Evolutionary conservation across 192 early-diverging fungal species (phyloP), one percentile per base, ranked within the genome.

Genomic region (Podila clonocystis): DNA sequence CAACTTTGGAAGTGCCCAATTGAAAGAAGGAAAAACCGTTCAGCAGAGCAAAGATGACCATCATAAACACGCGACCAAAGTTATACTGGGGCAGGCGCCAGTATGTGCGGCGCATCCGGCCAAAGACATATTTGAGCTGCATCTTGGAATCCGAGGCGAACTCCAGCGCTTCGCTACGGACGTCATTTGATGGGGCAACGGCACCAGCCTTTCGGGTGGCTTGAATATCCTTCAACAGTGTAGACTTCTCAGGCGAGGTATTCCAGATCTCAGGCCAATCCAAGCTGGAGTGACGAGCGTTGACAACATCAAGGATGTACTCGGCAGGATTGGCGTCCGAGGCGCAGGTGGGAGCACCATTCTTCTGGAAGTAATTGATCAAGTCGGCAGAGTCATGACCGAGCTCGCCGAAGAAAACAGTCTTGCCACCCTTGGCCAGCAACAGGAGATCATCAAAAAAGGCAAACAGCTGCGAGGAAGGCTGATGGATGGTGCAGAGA

Each of bases 401-500:
- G 5, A 96, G 84, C 36, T 94, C 91, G 70, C 95, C 95, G 82
- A 94, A 91, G 74, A 94, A 97, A 20, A 91, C 93, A 8, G 92
- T 93, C 63, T 84, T 82, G 36, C 95, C 95, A 63, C 94, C 94
- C 72, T 90, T 89, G 62, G 91, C 92, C 58, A 97, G 84, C 36
- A 97, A 84, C 63, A 96, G 67, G 4, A 96, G 83, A 29, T 95
- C 93, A 78, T 95, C 95, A 76, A 97, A 97, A 67, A 91, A 90
- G 63, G 93, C 90, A 75, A 97, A 97, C 36, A 95, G 85, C 63
- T 93, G 84, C 24, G 94, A 88, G 17, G 91, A 93, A 36, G 95
- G 95, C 85, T 94, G 93, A 85, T 97, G 95, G 71, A 97, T 96
- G 17, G 93, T 94, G 82, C 89, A 96, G 63, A 90, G 87, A 66